A percentile compares a stretch with the other conserved stretches of the same genome.
phyloP scores from a whole-genome alignment of 441 rosid genomes.

The Croton setiger region DNA sequence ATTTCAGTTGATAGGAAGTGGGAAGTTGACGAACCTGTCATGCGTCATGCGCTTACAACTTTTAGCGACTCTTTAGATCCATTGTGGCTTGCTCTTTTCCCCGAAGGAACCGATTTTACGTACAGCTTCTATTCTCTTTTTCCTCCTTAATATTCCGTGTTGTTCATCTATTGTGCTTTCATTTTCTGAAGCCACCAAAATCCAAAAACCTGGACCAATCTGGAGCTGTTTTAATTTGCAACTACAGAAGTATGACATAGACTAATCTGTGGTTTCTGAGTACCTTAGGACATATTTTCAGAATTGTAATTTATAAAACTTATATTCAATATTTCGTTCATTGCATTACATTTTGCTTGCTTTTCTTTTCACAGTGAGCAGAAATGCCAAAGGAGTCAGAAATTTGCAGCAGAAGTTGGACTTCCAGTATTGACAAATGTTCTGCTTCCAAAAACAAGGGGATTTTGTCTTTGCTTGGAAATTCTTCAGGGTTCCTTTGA shows the following conservation, averaged over 20 bases:
- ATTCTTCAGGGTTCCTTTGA: constrained; percentile 62
- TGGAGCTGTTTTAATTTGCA: not conserved
- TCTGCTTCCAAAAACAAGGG: constrained; percentile 85
- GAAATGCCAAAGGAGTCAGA: constrained; percentile 65
- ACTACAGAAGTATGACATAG: not conserved
- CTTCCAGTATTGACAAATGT: constrained; percentile 72
- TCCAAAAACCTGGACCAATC: not conserved
- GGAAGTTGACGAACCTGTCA: constrained; percentile 70
- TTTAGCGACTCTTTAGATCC: constrained; percentile 76
- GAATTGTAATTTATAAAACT: not conserved
- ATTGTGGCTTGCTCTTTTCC: constrained; percentile 98
- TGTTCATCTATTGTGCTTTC: not conserved
- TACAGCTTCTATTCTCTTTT: constrained; percentile 32
- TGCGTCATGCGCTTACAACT: constrained; percentile 62
- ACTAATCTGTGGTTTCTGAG: not conserved
- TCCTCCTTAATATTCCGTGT: constrained; percentile 19
- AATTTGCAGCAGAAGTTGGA: constrained; percentile 75
- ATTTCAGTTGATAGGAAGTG: constrained; percentile 95
- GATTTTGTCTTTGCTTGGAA: constrained; percentile 72
- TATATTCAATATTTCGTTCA: not conserved
- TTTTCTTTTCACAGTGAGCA: constrained; percentile 60
- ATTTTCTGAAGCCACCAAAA: not conserved
- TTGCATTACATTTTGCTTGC: constrained; percentile 12
- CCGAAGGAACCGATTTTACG: constrained; percentile 99
- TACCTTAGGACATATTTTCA: not conserved